Evolutionary conservation across 371 early-diverging fungal genomes (phyloP).

Genomic region (Mucor sp.): DNA sequence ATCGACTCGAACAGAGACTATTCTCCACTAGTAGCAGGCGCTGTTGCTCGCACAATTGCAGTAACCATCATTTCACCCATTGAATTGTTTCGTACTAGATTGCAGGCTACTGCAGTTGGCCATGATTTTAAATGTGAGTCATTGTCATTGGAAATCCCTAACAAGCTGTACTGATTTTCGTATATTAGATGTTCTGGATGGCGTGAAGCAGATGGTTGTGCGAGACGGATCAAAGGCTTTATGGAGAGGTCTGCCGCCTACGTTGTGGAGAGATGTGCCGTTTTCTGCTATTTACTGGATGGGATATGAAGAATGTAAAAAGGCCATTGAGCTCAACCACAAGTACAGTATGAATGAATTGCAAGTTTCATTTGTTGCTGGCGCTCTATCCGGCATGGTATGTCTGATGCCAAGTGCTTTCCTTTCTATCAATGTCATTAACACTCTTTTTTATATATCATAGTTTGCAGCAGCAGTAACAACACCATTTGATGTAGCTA

Average conservation of each 20-base stretch:
- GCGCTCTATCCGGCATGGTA: conserved; percentile 77
- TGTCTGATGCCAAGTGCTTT: conserved; percentile 4
- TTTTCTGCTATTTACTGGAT: conserved; percentile 92
- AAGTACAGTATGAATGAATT: conserved; percentile 32
- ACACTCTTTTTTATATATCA: background rate
- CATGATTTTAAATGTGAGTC: conserved; percentile 49
- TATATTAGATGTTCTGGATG: conserved; percentile 53
- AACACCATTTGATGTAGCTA: conserved; percentile 96
- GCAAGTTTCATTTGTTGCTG: conserved; percentile 65
- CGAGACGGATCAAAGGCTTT: conserved; percentile 64
- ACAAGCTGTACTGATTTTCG: background rate
- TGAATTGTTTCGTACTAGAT: conserved; percentile 87
- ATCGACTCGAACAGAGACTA: conserved; percentile 17
- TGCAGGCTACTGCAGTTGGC: conserved; percentile 69
- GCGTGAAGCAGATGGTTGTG: conserved; percentile 64
- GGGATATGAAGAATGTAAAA: conserved; percentile 78
- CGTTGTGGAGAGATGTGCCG: conserved; percentile 95
- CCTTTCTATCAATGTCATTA: background rate
- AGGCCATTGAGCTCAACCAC: background rate
- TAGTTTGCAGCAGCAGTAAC: conserved; percentile 87
- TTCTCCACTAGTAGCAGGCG: conserved; percentile 83
- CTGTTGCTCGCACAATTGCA: conserved; percentile 75
- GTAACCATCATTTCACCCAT: conserved; percentile 87
- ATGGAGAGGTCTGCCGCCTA: conserved; percentile 89
- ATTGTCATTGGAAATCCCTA: background rate